Conservation (phyloP, 129 eudicot species). For the Mikania micrantha region DNA sequence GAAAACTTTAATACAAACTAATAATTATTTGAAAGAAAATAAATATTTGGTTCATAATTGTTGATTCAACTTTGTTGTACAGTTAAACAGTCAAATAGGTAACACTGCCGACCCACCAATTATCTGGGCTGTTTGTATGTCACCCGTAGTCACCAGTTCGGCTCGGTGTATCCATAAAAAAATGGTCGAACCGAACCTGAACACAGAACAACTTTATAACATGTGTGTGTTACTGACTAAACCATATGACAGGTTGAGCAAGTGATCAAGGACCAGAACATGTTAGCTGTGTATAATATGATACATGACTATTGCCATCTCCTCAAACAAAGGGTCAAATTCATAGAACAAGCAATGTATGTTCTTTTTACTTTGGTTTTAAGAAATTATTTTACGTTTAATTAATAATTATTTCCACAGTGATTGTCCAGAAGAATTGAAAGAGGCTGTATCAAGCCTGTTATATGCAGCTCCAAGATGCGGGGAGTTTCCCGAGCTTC, state of each 20-base stretch:
- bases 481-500: conserved; percentile 91
- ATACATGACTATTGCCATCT: conserved; percentile 50
- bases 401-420: neutral
- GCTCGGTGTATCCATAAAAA: too few species aligned
- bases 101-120: too few species aligned
- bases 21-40: too few species aligned
- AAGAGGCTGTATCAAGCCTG: conserved; percentile 62
- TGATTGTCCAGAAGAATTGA: conserved; percentile 66
- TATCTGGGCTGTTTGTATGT: too few species aligned
- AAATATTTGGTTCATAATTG: too few species aligned
- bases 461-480: conserved; percentile 74
- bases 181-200: neutral
- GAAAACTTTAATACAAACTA: too few species aligned
- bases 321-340: conserved; percentile 51
- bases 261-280: conserved; percentile 82
- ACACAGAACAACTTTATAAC: neutral
- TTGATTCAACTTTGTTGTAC: too few species aligned
- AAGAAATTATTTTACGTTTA: neutral
- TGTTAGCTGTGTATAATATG: conserved; percentile 65
- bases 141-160: too few species aligned
- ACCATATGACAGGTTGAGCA: conserved; percentile 52
- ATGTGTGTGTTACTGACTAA: neutral
- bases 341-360: conserved; percentile 56
- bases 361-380: conserved; percentile 11
- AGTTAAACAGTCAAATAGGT: neutral